phyloP scores from a whole-genome alignment of 2,329 filamentous ascomycete species.

The Pestalotiopsis sp. region DNA sequence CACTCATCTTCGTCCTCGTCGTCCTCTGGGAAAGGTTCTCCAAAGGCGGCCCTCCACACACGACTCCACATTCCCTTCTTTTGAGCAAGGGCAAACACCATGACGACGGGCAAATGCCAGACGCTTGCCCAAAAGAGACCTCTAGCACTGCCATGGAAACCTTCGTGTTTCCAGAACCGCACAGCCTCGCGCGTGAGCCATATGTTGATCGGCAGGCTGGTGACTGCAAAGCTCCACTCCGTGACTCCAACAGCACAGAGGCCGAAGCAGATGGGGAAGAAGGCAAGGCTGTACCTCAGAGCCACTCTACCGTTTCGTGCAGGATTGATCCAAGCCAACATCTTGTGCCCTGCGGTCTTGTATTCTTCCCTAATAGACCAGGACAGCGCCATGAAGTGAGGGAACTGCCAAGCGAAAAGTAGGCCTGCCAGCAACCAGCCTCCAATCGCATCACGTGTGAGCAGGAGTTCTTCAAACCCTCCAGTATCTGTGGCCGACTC shows the following conservation, averaged over 20 bases:
- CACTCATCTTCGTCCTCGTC: conserved; percentile 44
- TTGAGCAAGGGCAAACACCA: conserved; percentile 87
- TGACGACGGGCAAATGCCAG: conserved; percentile 88
- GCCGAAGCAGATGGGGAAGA: conserved; percentile 83
- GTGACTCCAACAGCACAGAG: conserved; percentile 82
- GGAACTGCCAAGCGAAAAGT: conserved; percentile 96
- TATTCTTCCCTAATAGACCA: conserved; percentile 92
- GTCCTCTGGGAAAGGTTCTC: conserved; percentile 58
- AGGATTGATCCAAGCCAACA: conserved; percentile 88
- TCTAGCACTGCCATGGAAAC: conserved; percentile 78
- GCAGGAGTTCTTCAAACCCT: conserved; percentile 76
- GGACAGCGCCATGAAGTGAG: conserved; percentile 94
- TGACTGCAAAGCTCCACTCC: conserved; percentile 81
- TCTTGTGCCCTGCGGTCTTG: conserved; percentile 66
- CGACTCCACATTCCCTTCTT: conserved; percentile 92
- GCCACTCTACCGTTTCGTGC: conserved; percentile 85
- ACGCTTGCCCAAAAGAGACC: conserved; percentile 96
- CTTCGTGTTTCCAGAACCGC: conserved; percentile 78
- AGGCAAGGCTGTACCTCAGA: conserved; percentile 80
- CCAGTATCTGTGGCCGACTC: conserved; percentile 79
- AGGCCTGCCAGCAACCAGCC: conserved; percentile 88
- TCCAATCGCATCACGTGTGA: conserved; percentile 68
- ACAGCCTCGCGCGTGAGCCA: conserved; percentile 85
- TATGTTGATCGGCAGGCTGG: conserved; percentile 79
- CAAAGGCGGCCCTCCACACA: conserved; percentile 72